phyloP scores from a whole-genome alignment of 768 basidiomycete species.

The Erythrobasidium yunnanense region DNA sequence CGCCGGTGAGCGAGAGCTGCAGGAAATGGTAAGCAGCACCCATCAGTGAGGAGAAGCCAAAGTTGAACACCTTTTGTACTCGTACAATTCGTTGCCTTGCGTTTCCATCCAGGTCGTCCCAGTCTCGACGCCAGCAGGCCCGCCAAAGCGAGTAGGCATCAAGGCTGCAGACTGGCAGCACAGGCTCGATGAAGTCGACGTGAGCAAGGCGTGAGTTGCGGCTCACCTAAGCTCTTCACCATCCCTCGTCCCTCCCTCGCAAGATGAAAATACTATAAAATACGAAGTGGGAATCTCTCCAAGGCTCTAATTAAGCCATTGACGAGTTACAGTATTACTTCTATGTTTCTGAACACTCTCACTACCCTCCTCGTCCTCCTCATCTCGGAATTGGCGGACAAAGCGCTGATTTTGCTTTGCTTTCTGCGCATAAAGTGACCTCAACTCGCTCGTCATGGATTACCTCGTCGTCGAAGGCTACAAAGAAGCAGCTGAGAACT shows the following conservation, averaged over 20 bases:
- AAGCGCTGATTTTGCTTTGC: slow-evolving; percentile 34
- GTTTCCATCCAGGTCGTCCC: background rate
- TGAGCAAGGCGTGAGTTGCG: slow-evolving; percentile 74
- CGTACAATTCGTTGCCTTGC: too few species aligned
- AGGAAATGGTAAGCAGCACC: too few species aligned
- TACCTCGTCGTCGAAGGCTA: slow-evolving; percentile 97
- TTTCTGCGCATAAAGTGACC: slow-evolving; percentile 52
- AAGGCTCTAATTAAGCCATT: slow-evolving; percentile 53
- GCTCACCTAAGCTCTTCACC: background rate
- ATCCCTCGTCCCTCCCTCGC: background rate
- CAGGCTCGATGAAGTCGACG: slow-evolving; percentile 66
- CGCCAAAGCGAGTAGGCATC: slow-evolving; percentile 42
- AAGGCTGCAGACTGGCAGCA: slow-evolving; percentile 78
- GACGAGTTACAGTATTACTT: slow-evolving; percentile 64
- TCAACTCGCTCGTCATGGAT: slow-evolving; percentile 90
- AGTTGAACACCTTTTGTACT: too few species aligned
- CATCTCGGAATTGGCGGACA: slow-evolving; percentile 31
- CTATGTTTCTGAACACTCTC: slow-evolving; percentile 35
- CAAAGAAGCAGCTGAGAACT: slow-evolving; percentile 89
- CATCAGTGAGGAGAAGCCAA: too few species aligned
- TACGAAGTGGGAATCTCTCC: slow-evolving; percentile 98
- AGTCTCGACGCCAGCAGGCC: background rate
- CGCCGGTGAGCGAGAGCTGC: too few species aligned
- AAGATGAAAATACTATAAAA: slow-evolving; percentile 54
- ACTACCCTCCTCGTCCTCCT: background rate